Percentiles rank a stretch among this genome's conserved stretches.
These are phyloP conservation scores for Plectosphaerella sp. DNA, from an alignment of 2,329 filamentous ascomycete species.

Conservation along the genomic window DNA sequence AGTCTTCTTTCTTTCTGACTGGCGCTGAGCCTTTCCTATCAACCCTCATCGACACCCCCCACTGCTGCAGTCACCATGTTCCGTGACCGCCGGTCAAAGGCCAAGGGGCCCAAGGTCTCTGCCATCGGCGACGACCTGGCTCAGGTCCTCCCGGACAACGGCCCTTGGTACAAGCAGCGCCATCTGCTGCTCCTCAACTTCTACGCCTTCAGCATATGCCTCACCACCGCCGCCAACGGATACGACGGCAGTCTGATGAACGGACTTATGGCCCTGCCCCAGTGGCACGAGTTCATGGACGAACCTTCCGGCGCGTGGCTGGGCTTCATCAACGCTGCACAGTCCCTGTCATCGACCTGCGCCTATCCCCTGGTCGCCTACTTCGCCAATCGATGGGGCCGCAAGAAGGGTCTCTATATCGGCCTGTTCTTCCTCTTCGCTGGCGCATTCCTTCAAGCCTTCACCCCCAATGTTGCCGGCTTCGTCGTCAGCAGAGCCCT, in stretches of 20 bases:
- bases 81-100: background rate
- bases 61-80: conserved; percentile 1
- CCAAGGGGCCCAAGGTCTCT: background rate
- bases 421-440: conserved; percentile 25
- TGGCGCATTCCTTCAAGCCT: conserved; percentile 21
- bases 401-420: conserved; percentile 22
- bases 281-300: conserved; percentile 7
- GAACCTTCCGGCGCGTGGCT: conserved; percentile 1
- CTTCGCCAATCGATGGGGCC: conserved; percentile 27
- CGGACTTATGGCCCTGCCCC: conserved; percentile 51
- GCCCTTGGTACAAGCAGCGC: conserved; percentile 4
- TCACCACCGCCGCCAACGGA: conserved; percentile 15
- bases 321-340: conserved; percentile 3
- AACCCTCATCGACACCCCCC: background rate
- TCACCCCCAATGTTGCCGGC: conserved; percentile 15
- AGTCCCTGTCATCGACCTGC: conserved; percentile 16
- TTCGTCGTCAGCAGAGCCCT: conserved; percentile 31
- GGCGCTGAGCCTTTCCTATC: background rate
- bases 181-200: conserved; percentile 5
- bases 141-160: conserved; percentile 1
- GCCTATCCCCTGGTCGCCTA: conserved; percentile 21
- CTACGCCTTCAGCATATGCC: conserved; percentile 1
- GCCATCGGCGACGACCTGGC: conserved; percentile 6
- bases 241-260: conserved; percentile 51
- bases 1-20: background rate